phyloP scores from a whole-genome alignment of 257 asterid genomes.

The Rehmannia glutinosa region DNA sequence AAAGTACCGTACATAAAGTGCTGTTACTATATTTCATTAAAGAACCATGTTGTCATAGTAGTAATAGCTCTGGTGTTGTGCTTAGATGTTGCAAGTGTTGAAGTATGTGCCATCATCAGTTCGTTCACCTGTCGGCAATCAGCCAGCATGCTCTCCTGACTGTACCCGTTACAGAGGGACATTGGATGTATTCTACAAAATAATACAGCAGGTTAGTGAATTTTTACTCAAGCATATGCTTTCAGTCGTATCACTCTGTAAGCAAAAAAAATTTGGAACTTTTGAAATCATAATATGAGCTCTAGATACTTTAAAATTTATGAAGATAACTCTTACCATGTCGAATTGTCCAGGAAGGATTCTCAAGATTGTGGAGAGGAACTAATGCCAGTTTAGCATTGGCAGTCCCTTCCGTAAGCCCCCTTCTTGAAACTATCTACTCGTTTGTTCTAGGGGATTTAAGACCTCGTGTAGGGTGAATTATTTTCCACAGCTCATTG shows the following conservation, averaged over 20 bases:
- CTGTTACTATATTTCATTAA: neutral
- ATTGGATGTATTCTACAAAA: slow-evolving; percentile 65
- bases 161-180: slow-evolving; percentile 71
- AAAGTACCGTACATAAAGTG: too few relatives aligned
- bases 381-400: slow-evolving; percentile 87
- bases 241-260: neutral
- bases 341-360: slow-evolving; percentile 58
- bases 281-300: neutral
- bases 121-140: slow-evolving; percentile 34
- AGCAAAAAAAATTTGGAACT: neutral
- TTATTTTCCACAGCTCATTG: neutral
- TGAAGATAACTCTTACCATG: neutral
- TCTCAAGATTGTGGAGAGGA: slow-evolving; percentile 87
- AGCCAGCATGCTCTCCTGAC: slow-evolving; percentile 42
- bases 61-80: slow-evolving; percentile 15
- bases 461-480: neutral
- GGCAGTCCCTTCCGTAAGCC: slow-evolving; percentile 90
- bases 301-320: neutral
- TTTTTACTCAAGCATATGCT: neutral
- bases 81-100: slow-evolving; percentile 49
- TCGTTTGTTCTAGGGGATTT: slow-evolving; percentile 15
- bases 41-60: slow-evolving; percentile 1
- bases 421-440: neutral
- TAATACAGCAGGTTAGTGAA: slow-evolving; percentile 64
- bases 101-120: slow-evolving; percentile 31